phyloP scores from a whole-genome alignment of 2,329 filamentous ascomycete species.

The Cryphonectria parasitica region DNA sequence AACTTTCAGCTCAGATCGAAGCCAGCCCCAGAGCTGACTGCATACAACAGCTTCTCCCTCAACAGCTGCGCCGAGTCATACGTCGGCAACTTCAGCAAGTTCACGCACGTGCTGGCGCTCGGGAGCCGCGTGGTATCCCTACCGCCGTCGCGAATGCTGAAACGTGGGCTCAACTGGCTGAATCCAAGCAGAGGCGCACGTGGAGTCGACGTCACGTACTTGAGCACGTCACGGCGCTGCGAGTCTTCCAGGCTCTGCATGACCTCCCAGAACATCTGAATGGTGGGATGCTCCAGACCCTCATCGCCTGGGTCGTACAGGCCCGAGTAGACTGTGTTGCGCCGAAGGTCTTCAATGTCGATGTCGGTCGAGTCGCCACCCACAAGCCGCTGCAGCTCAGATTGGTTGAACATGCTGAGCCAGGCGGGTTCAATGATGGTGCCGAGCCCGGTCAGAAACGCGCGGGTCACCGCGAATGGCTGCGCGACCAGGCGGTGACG shows the following conservation, averaged over 20 bases:
- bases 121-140: constrained; percentile 77
- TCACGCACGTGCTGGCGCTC: constrained; percentile 95
- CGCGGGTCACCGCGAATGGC: constrained; percentile 77
- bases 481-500: constrained; percentile 84
- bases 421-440: constrained; percentile 89
- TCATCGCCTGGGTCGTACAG: constrained; percentile 91
- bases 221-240: constrained; percentile 83
- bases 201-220: constrained; percentile 94
- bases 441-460: constrained; percentile 84
- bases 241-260: constrained; percentile 75
- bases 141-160: constrained; percentile 87
- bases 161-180: constrained; percentile 78
- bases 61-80: constrained; percentile 71
- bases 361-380: constrained; percentile 86
- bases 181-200: constrained; percentile 90
- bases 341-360: constrained; percentile 81
- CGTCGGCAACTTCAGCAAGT: constrained; percentile 86
- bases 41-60: constrained; percentile 83
- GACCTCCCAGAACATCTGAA: constrained; percentile 90
- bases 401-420: constrained; percentile 98
- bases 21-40: constrained; percentile 85
- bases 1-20: constrained; percentile 74
- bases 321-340: constrained; percentile 85
- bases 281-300: constrained; percentile 79
- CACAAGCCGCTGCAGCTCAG: constrained; percentile 89